Base-by-base conservation (phyloP, 2,329 filamentous ascomycete species). In the Fusarium sp. region DNA sequence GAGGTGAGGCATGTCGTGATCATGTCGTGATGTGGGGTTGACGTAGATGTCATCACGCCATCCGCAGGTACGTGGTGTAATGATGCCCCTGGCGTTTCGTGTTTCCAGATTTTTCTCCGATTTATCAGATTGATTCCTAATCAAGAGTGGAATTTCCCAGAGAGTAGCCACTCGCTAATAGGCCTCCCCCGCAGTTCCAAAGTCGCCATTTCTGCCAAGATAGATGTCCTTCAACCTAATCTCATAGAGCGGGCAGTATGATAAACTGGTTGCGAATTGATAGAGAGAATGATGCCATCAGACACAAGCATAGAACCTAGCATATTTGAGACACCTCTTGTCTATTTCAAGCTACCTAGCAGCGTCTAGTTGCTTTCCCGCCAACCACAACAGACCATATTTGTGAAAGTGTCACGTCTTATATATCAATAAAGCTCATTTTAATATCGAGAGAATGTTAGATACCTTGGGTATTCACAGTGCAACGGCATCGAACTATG, bases 21-120 rank as follows among this genome's bases (percentile, higher is more conserved):
- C 8, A 58, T 58, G 54, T 58, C 54, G 54, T 58, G 54, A 58
- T 58, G 54, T 58, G 54, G 54, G 54, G 54, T 58, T 58, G 54
- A 39, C 16, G 16, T 14, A 58, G 35, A 16, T 37, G 22, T 13
- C 14, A 37, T 37, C 33, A 58, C 54, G 54, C 33, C 54, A 58
- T 58, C 54, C 33, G 54, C 54, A 58, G 54, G 54, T 58, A 58
- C 54, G 54, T 58, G 54, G 22, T 58, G 54, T 37, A 39, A 58
- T 58, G 33, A 27, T 39, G 33, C 54, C 54, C 54, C 33, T 58
- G 33, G 22, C 10, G 24, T n/a, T 29, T 52, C 18, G 24, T 31
- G 24, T n/a, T 31, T 29, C 24, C n/a, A n/a, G 10, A 52, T n/a
- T 27, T 45, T 50, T 27, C 45, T 50, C 24, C 16, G 11, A 20